These are phyloP conservation scores for Termitomyces sp. DNA, from an alignment of 768 basidiomycete species.

Conservation along the genomic window DNA sequence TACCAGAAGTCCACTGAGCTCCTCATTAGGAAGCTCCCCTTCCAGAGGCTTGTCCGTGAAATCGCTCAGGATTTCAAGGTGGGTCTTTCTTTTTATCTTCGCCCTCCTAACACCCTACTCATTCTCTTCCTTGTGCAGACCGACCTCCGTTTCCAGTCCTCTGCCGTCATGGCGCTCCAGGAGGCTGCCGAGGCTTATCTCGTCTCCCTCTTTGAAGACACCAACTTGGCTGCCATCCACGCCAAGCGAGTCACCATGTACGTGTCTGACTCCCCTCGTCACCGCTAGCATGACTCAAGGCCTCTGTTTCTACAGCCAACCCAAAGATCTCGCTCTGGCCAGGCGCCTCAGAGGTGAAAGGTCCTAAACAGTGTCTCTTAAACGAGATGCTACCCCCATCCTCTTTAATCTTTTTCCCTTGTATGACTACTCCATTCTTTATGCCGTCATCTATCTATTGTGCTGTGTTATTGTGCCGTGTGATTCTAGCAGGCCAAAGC, in stretches of 20 bases:
- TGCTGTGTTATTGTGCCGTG: constrained; percentile 15
- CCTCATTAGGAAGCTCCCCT: constrained; percentile 98
- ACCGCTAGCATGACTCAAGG: constrained; percentile 19
- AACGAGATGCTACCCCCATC: not conserved
- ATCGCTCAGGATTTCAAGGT: constrained; percentile 98
- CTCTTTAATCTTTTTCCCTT: constrained; percentile 1
- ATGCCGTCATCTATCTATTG: constrained; percentile 14
- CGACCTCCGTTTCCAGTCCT: constrained; percentile 93
- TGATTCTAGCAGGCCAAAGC: constrained; percentile 16
- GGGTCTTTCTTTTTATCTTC: constrained; percentile 14
- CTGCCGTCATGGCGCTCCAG: constrained; percentile 91
- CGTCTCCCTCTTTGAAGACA: constrained; percentile 84
- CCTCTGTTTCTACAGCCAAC: constrained; percentile 51
- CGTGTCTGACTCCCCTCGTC: constrained; percentile 21
- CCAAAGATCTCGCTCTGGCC: constrained; percentile 87
- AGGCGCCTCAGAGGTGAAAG: constrained; percentile 86
- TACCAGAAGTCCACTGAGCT: constrained; percentile 99
- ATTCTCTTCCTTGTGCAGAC: constrained; percentile 44
- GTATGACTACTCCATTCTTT: constrained; percentile 8
- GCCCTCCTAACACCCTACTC: constrained; percentile 1
- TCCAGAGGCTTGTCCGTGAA: constrained; percentile 97
- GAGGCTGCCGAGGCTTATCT: constrained; percentile 91
- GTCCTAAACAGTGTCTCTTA: constrained; percentile 44
- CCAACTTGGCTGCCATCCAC: constrained; percentile 89
- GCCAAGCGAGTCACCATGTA: constrained; percentile 79